phyloP scores from a whole-genome alignment of 2,329 filamentous ascomycete genomes.

The Drechmeria coniospora region DNA sequence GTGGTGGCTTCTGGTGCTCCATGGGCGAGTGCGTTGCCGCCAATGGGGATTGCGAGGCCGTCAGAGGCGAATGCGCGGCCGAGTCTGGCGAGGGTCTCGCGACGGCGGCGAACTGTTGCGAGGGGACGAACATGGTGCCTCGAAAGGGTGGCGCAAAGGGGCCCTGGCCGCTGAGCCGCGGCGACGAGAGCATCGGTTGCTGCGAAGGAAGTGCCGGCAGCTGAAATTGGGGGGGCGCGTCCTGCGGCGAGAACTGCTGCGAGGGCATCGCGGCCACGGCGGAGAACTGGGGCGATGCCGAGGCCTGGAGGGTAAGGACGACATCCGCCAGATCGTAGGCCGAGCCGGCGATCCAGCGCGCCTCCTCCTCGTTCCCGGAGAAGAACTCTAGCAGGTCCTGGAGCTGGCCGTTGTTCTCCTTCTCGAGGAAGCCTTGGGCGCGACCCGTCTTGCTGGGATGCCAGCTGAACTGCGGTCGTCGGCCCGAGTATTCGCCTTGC shows the following conservation, averaged over 20 bases:
- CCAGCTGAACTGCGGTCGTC: constrained; percentile 49
- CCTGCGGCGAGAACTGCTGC: constrained; percentile 11
- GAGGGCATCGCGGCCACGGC: constrained; percentile 9
- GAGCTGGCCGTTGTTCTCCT: constrained; percentile 45
- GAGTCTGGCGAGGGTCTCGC: constrained; percentile 17
- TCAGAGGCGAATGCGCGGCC: constrained; percentile 15
- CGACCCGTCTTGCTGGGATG: constrained; percentile 39
- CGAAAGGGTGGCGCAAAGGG: constrained; percentile 16
- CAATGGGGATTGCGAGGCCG: constrained; percentile 12
- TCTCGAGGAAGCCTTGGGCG: constrained; percentile 43
- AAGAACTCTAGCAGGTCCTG: constrained; percentile 53
- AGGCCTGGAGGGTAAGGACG: constrained; percentile 19
- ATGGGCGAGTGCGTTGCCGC: constrained; percentile 13
- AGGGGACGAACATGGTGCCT: constrained; percentile 17
- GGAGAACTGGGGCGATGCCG: constrained; percentile 16
- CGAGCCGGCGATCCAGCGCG: constrained; percentile 38
- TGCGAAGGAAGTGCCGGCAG: constrained; percentile 16
- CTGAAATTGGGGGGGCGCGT: constrained; percentile 15
- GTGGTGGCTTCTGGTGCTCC: constrained; percentile 22
- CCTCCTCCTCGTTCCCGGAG: constrained; percentile 39
- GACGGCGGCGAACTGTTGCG: constrained; percentile 13
- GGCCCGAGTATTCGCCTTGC: constrained; percentile 36
- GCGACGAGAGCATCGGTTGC: constrained; percentile 9
- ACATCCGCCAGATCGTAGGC: constrained; percentile 42
- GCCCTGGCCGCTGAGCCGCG: constrained; percentile 9